Conservation (phyloP, 192 early-diverging fungal species). For the Rhizophagus prolifer region DNA sequence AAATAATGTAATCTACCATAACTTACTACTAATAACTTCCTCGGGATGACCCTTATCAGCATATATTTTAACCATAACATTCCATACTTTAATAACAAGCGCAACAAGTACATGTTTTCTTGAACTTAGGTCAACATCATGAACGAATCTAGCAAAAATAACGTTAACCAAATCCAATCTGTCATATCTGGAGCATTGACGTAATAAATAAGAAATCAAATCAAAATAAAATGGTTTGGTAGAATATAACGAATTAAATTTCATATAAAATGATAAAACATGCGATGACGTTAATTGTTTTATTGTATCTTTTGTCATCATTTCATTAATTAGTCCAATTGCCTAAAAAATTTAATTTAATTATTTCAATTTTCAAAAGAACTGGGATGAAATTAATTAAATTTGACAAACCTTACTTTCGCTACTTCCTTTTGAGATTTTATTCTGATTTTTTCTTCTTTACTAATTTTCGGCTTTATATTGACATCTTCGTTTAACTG, state of each 20-base stretch:
- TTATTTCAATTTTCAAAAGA: not conserved
- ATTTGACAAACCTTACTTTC: constrained; percentile 26
- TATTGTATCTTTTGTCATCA: not conserved
- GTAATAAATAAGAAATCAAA: constrained; percentile 19
- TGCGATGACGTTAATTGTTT: not conserved
- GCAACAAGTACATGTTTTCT: not conserved
- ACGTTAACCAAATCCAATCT: constrained; percentile 16
- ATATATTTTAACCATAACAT: constrained; percentile 10
- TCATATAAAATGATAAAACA: constrained; percentile 15
- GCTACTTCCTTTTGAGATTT: constrained; percentile 5
- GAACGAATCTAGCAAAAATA: constrained; percentile 15
- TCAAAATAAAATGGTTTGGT: constrained; percentile 5
- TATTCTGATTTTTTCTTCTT: constrained; percentile 3
- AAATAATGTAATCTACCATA: not conserved
- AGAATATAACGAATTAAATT: not conserved
- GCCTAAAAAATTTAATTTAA: constrained; percentile 1
- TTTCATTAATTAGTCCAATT: constrained; percentile 7
- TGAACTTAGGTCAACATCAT: not conserved
- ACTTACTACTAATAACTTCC: constrained; percentile 5
- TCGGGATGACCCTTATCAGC: not conserved
- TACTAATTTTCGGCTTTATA: not conserved
- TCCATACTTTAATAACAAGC: constrained; percentile 17
- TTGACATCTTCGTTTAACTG: not conserved
- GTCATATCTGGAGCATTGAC: constrained; percentile 10
- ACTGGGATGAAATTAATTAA: not conserved